A percentile compares a stretch with the other conserved stretches of the same genome.
phyloP scores from a whole-genome alignment of 331 rosid species.

The Erythrophleum ivorense region DNA sequence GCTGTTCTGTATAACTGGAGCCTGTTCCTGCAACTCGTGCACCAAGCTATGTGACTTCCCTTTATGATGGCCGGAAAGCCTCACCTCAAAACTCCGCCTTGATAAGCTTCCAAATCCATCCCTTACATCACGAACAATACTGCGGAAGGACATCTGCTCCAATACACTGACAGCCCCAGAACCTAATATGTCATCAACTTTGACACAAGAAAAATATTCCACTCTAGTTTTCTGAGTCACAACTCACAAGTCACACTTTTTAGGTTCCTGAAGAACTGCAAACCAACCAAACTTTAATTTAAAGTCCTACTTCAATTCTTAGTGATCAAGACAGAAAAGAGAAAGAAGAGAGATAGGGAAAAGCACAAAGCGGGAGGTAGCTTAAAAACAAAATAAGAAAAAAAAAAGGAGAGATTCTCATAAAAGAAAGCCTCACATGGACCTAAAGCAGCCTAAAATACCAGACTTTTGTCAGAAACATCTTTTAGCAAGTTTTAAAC shows the following conservation, averaged over 20 bases:
- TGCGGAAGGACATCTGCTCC: slow-evolving; percentile 86
- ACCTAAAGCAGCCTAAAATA: slow-evolving; percentile 59
- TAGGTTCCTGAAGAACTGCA: slow-evolving; percentile 53
- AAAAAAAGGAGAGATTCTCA: slow-evolving; percentile 50
- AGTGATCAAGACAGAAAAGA: slow-evolving; percentile 49
- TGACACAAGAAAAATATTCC: slow-evolving; percentile 26
- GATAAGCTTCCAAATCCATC: slow-evolving; percentile 95
- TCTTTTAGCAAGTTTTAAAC: slow-evolving; percentile 48
- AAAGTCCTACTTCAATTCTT: slow-evolving; percentile 49
- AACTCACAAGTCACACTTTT: slow-evolving; percentile 22
- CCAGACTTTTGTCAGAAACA: slow-evolving; percentile 58
- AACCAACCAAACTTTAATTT: slow-evolving; percentile 46
- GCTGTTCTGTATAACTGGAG: slow-evolving; percentile 61
- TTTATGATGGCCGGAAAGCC: slow-evolving; percentile 74
- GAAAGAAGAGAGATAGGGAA: slow-evolving; percentile 48
- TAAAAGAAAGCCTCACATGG: slow-evolving; percentile 59
- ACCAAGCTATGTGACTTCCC: slow-evolving; percentile 77
- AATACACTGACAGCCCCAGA: slow-evolving; percentile 42
- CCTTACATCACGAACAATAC: slow-evolving; percentile 89
- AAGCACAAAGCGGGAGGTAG: slow-evolving; percentile 52
- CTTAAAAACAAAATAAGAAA: not conserved
- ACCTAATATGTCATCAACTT: slow-evolving; percentile 21
- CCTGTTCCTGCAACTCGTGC: slow-evolving; percentile 66
- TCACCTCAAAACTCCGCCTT: slow-evolving; percentile 78
- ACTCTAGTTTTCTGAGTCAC: slow-evolving; percentile 38